Evolutionary conservation across 352 stramenopile species (phyloP), one percentile per base, ranked within the genome.

Genomic region (Phytophthora podocarpi): DNA sequence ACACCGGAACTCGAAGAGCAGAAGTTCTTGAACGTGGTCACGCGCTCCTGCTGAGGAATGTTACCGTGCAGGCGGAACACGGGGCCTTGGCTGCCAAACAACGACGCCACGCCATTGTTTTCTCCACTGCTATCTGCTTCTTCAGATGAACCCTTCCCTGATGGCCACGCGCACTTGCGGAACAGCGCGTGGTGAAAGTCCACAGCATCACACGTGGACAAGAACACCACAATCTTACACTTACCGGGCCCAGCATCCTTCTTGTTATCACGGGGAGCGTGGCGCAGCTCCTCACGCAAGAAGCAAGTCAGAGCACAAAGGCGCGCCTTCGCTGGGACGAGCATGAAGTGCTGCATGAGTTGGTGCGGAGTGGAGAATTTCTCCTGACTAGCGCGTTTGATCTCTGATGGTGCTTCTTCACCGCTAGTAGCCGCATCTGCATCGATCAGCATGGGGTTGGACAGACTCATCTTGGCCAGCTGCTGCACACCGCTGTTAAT

Each of bases 171-270:
- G 18, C 82, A 92, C 59, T 94, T 94, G 48, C 85, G 72, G 58
- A 99, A 97, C 4, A 98, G 63, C 2, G 83, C 76, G 66, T 96
- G 89, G 59, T 99, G 92, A 76, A 98, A 99, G 64, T 99, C 97
- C 23, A 99, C 97, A 27, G 91, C 85, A 55, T 98, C 96, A 68
- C 97, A 99, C 9, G 96, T 99, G 7, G 93, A 97, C 71, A 99
- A 87, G 74, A 99, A 99, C 3, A 99, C 93, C 30, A 99, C 87
- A 23, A 98, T 86, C 65, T 95, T 95, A 58, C 74, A 90, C 20
- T 78, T 81, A 12, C 58, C 64, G 2, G 41, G 34, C 3, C 46
- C 54, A 13, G 27, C 36, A 56, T 52, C 50, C 18, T 59, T 68
- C 30, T 70, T 75, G 20, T 34, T 60, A 10, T 70, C 59, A 34